phyloP scores from a whole-genome alignment of 257 asterid species.

The Solanum boliviense region DNA sequence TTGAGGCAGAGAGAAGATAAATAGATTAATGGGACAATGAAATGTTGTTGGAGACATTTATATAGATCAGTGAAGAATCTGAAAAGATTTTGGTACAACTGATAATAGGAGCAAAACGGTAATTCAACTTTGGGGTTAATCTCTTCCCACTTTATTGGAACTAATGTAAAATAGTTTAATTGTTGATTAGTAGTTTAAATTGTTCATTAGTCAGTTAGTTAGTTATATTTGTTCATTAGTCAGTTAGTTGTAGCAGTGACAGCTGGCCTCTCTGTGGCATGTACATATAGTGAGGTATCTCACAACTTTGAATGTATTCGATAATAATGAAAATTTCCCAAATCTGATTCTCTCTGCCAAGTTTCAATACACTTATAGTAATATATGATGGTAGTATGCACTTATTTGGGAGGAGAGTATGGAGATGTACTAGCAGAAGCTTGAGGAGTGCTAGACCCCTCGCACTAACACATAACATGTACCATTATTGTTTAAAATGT shows the following conservation, averaged over 20 bases:
- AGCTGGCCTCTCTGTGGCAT: too few species aligned
- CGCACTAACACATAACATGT: not conserved
- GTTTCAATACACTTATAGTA: not conserved
- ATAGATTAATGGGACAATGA: not conserved
- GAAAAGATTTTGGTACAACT: not conserved
- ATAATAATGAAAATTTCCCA: too few species aligned
- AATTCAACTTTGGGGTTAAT: not conserved
- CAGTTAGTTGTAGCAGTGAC: too few species aligned
- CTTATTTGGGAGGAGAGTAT: not conserved
- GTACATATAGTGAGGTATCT: too few species aligned
- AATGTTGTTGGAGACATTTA: not conserved
- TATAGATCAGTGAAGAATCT: not conserved
- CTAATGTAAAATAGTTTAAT: too few species aligned
- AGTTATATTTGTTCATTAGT: too few species aligned
- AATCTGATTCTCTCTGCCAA: too few species aligned
- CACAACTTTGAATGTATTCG: too few species aligned
- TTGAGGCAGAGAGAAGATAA: not conserved
- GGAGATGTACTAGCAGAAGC: not conserved
- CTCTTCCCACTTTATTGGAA: not conserved
- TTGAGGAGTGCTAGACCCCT: not conserved
- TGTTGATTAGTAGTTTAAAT: too few species aligned
- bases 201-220: too few species aligned
- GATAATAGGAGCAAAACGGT: not conserved
- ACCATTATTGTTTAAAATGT: not conserved
- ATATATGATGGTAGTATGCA: not conserved